Base-by-base conservation (phyloP, 768 basidiomycete genomes). In the Lactifluus volemus region DNA sequence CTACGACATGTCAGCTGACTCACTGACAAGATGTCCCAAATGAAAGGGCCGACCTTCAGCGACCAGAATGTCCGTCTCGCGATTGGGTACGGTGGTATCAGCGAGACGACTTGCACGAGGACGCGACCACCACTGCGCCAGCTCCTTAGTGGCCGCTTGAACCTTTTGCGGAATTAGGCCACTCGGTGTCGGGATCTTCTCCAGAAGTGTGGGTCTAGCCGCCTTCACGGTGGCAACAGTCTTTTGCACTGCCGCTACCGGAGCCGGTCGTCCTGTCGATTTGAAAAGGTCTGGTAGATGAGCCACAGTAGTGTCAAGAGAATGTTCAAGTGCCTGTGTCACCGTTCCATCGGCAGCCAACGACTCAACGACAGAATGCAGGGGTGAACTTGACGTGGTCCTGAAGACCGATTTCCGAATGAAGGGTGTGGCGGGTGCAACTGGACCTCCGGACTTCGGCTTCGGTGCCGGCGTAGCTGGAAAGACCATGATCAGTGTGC, bases 61-160 rank as follows among this genome's bases (percentile, higher is more conserved):
- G 14, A 82, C 73, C 21, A 84, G 76, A 0, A 81, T 77, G 67
- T 88, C 86, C 44, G 89, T 67, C 68, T 86, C 83, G 53, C 81
- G 68, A 62, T 82, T 78, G 30, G 86, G 84, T 61, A 89, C 70
- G 65, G 76, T 78, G 49, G 73, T 77, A 68, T 84, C 82, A 8
- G 80, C 82, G 0, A 72, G 68, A 67, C 78, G 79, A 61, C 81
- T 78, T 58, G 77, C 60, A 49, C 88, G 73, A 55, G 83, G 83
- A 50, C 74, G 69, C 29, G 69, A 78, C 83, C 85, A 86, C 88
- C 85, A 89, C 15, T 59, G 56, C 30, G 70, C 61, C 5, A 70
- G 64, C 62, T 72, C 71, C 21, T 53, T 64, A 1, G 60, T 67
- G 0, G 65, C 53, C 5, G 73, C 73, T 49, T 64, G 70, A 19